Base-by-base conservation (phyloP, 345 rosid genomes). In the Gossypium longicalyx region DNA sequence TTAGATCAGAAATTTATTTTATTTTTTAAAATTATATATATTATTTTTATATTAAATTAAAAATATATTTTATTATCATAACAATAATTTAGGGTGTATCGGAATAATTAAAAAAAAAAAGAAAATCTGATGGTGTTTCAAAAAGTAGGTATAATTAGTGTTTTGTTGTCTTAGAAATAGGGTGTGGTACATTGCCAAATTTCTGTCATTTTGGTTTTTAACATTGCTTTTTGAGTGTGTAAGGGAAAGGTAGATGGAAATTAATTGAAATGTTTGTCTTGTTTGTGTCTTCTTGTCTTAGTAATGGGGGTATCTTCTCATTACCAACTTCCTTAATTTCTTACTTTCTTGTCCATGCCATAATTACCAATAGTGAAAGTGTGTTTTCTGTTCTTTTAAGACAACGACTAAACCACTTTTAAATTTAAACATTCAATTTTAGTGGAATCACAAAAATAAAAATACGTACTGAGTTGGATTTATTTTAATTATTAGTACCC, bases 201-300 rank as follows among this genome's bases (percentile, higher is more conserved):
- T 54, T 72, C 15, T 20, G 20, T 43, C 8, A 20, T 56, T 59
- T 59, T 23, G 17, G 12, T 25, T 59, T 72, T 58, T 59, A 23
- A 59, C 41, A 1, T 12, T 59, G 63, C 38, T 23, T 59, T 59
- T 59, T 59, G 29, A 23, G 9, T 23, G 38, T 10, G 15, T 10
- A 12, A 60, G 16, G 17, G 49, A 48, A 62, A 62, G 57, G 25
- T 73, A 1, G 43, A 16, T 49, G 62, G 69, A 64, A 79, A 69
- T 75, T 72, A 70, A 74, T 53, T 3, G 17, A 62, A 10, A 67
- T 69, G 59, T 25, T 64, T 52, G 34, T 53, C 63, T 61, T 12
- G 5, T 54, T 54, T 41, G 34, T 58, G 81, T 84, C 64, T 59
- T 51, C 41, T 76, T 84, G 83, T 79, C 85, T 72, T 7, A 23